Evolutionary conservation across 495 filamentous ascomycete species (phyloP).

Genomic region (Niebla homalea): DNA sequence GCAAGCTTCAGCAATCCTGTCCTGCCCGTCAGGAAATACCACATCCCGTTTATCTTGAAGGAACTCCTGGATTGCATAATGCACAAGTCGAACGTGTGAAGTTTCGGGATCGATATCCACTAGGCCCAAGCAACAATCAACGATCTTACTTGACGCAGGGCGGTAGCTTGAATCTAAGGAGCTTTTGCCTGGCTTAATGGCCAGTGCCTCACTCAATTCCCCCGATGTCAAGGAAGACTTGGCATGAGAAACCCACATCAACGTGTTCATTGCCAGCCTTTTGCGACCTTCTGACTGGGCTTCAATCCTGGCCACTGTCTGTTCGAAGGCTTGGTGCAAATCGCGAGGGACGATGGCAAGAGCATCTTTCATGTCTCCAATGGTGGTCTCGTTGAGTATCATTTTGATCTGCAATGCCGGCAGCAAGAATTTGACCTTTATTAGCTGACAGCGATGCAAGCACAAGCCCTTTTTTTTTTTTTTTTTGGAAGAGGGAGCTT

Average conservation of each 20-base stretch:
- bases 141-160: neutral
- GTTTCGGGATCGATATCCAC: neutral
- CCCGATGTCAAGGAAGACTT: neutral
- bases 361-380: constrained; percentile 8
- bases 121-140: constrained; percentile 3
- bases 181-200: neutral
- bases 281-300: constrained; percentile 2
- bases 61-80: constrained; percentile 5
- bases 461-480: no score
- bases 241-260: constrained; percentile 6
- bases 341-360: neutral
- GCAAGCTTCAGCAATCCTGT: constrained; percentile 5
- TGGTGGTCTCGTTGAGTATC: constrained; percentile 5
- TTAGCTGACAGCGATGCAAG: neutral
- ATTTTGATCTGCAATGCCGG: constrained; percentile 8
- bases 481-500: neutral
- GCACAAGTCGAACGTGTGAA: constrained; percentile 1
- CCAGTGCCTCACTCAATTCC: constrained; percentile 7
- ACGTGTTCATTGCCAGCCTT: neutral
- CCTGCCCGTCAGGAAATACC: constrained; percentile 5
- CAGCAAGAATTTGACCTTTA: constrained; percentile 7
- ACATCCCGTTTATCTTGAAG: neutral
- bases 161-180: neutral
- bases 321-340: constrained; percentile 5
- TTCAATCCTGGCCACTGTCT: constrained; percentile 5